Conservation (phyloP, 306 rosid genomes). For the Prinsepia uniflora region DNA sequence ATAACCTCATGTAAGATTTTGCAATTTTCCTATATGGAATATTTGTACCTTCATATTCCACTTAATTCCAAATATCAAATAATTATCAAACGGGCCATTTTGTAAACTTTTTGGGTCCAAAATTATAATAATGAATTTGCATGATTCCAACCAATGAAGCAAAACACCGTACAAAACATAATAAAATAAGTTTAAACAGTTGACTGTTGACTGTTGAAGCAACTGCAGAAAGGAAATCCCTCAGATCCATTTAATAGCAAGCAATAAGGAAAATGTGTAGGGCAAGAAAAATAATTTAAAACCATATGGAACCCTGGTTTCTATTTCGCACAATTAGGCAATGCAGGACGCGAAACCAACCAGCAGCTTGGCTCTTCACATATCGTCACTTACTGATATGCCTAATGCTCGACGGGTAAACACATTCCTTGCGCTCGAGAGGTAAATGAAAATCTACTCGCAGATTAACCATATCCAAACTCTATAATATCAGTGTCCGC, state of each 20-base stretch:
- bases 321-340: constrained; percentile 14
- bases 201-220: background rate
- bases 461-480: constrained; percentile 15
- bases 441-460: background rate
- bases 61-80: too few species aligned
- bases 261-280: background rate
- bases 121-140: background rate
- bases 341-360: constrained; percentile 85
- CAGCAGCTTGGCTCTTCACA: constrained; percentile 45
- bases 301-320: background rate
- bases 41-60: too few species aligned
- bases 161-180: too few species aligned
- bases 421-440: constrained; percentile 19
- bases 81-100: too few species aligned
- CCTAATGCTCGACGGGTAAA: constrained; percentile 18
- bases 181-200: background rate
- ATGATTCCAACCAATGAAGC: background rate
- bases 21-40: too few species aligned
- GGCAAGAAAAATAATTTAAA: background rate
- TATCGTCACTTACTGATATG: constrained; percentile 64
- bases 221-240: background rate
- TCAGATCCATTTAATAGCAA: background rate
- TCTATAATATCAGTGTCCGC: constrained; percentile 26
- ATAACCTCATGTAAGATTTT: too few species aligned
- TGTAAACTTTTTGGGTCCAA: background rate